A percentile compares a stretch with the other conserved stretches of the same genome.
Conservation (phyloP, 2,329 filamentous ascomycete genomes). For the Exophiala sp. region DNA sequence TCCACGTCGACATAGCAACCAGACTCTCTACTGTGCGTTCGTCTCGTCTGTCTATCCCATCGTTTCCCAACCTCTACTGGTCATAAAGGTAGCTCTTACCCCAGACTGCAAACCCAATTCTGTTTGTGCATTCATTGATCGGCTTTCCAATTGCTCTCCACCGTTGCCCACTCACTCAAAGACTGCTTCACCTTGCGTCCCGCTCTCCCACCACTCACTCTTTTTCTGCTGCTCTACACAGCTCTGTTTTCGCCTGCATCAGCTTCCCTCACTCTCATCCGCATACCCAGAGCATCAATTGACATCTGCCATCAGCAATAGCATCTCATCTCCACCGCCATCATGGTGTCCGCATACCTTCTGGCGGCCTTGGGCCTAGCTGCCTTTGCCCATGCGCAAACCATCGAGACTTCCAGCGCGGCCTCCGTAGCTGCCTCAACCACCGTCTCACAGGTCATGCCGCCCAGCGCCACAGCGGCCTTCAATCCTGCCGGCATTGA, state of each 20-base stretch:
- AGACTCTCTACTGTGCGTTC: too few relatives aligned
- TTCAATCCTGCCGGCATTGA: slow-evolving; percentile 24
- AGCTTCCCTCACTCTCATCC: background rate
- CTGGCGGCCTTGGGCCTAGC: slow-evolving; percentile 22
- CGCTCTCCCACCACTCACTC: slow-evolving; percentile 8
- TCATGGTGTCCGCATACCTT: slow-evolving; percentile 25
- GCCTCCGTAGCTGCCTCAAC: slow-evolving; percentile 27
- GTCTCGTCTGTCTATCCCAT: background rate
- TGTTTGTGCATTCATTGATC: slow-evolving; percentile 3
- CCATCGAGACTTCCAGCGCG: slow-evolving; percentile 24
- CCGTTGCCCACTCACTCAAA: background rate
- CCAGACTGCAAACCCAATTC: slow-evolving; percentile 1
- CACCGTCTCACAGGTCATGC: slow-evolving; percentile 28
- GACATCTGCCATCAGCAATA: slow-evolving; percentile 18
- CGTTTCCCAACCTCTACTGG: background rate
- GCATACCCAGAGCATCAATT: slow-evolving; percentile 19
- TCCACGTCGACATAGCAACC: slow-evolving; percentile 3
- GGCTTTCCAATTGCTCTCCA: background rate
- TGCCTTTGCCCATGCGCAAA: slow-evolving; percentile 22
- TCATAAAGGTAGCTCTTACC: slow-evolving; percentile 9
- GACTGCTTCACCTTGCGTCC: background rate
- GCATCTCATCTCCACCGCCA: slow-evolving; percentile 12
- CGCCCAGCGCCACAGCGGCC: slow-evolving; percentile 21
- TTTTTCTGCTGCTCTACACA: slow-evolving; percentile 3
- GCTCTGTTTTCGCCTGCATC: background rate